Percentiles rank a stretch among this genome's conserved stretches.
These are phyloP conservation scores for Cryptococcus amylolentus DNA, from an alignment of 1,284 basidiomycete species.

Conservation along the genomic window DNA sequence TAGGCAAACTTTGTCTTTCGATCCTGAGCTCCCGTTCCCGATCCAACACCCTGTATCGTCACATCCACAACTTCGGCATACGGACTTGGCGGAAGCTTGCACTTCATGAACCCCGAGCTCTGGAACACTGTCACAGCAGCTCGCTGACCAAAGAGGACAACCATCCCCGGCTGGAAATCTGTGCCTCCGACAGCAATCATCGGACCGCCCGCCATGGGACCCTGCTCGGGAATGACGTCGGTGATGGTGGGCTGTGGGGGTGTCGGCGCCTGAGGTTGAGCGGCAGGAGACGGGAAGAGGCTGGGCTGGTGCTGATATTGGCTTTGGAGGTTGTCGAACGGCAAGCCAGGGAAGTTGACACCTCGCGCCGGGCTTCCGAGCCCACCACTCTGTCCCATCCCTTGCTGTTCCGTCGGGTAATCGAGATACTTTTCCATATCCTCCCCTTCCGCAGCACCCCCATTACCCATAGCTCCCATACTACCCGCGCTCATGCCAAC, in stretches of 20 bases:
- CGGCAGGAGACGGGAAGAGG: slow-evolving; percentile 9
- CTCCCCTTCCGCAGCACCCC: not conserved
- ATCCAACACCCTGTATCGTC: slow-evolving; percentile 60
- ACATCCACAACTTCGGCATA: slow-evolving; percentile 86
- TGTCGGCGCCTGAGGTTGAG: not conserved
- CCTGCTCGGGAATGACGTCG: slow-evolving; percentile 78
- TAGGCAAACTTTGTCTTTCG: slow-evolving; percentile 38
- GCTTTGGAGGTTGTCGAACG: slow-evolving; percentile 4
- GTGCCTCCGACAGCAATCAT: slow-evolving; percentile 91
- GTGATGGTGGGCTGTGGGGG: slow-evolving; percentile 47
- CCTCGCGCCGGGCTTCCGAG: not conserved
- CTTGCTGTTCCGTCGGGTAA: slow-evolving; percentile 26
- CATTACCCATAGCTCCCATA: no score
- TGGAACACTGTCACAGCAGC: slow-evolving; percentile 81
- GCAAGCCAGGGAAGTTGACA: slow-evolving; percentile 10
- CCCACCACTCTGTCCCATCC: not conserved
- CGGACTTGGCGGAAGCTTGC: slow-evolving; percentile 79
- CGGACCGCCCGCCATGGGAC: slow-evolving; percentile 88
- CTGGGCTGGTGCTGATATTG: not conserved
- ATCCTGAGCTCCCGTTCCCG: slow-evolving; percentile 18
- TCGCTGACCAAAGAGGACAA: slow-evolving; percentile 83
- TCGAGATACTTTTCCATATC: slow-evolving; percentile 31
- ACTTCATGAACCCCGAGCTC: slow-evolving; percentile 91
- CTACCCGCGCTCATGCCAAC: no score
- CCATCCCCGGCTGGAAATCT: slow-evolving; percentile 63